These are phyloP conservation scores for Avena eriantha DNA, from an alignment of 176 grass and related monocot species.

Conservation along the genomic window DNA sequence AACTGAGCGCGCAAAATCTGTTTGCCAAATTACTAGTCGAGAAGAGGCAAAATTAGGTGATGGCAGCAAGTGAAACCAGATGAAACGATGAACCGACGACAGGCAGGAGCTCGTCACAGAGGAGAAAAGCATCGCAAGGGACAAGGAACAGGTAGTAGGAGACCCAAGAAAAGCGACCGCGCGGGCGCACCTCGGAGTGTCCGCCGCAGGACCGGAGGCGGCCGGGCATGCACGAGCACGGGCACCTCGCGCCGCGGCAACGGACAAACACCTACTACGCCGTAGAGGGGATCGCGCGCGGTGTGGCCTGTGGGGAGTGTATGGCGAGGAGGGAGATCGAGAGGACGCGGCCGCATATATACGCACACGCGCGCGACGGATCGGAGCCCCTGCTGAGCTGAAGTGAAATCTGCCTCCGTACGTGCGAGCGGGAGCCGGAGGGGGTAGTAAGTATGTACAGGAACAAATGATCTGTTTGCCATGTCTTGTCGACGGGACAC, in stretches of 20 bases:
- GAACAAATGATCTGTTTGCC: too few species aligned
- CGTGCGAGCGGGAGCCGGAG: too few species aligned
- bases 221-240: background rate
- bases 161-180: background rate
- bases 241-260: background rate
- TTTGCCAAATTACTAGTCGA: background rate
- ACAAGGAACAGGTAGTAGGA: background rate
- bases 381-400: too few species aligned
- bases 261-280: conserved; percentile 28
- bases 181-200: conserved; percentile 27
- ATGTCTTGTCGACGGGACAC: too few species aligned
- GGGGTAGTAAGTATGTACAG: too few species aligned
- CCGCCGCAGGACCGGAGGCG: background rate
- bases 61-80: background rate
- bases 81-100: background rate
- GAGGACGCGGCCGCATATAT: too few species aligned
- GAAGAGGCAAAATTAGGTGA: background rate
- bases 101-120: conserved; percentile 11
- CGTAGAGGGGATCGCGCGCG: too few species aligned
- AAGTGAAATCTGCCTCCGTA: too few species aligned
- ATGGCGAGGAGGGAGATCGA: too few species aligned
- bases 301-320: too few species aligned
- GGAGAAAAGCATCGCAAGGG: background rate
- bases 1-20: background rate
- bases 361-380: too few species aligned